phyloP scores from a whole-genome alignment of 2,329 filamentous ascomycete species.

The Trichoderma arundinaceum region DNA sequence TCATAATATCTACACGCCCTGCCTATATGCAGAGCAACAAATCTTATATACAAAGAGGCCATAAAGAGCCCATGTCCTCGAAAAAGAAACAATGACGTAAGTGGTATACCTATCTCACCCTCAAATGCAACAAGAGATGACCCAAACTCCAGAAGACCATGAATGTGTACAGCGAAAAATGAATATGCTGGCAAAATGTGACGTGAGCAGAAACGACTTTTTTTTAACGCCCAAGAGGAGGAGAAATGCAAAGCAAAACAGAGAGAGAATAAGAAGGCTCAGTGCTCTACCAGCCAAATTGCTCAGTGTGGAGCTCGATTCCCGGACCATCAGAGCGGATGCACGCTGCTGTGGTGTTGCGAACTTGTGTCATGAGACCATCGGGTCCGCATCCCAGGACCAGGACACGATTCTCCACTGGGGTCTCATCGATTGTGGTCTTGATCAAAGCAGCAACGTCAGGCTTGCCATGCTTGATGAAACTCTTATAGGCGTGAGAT shows the following conservation, averaged over 20 bases:
- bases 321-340: slow-evolving; percentile 51
- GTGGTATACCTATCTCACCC: background rate
- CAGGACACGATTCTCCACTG: slow-evolving; percentile 44
- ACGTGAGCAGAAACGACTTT: background rate
- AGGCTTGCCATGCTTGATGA: slow-evolving; percentile 46
- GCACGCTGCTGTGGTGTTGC: slow-evolving; percentile 48
- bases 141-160: background rate
- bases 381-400: slow-evolving; percentile 56
- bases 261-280: background rate
- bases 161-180: background rate
- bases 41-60: slow-evolving; percentile 3
- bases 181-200: background rate
- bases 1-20: slow-evolving; percentile 1
- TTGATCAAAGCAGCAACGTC: slow-evolving; percentile 47
- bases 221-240: background rate
- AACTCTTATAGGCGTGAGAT: slow-evolving; percentile 32
- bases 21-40: background rate
- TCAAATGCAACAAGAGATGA: background rate
- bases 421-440: slow-evolving; percentile 39
- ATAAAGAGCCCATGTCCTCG: background rate
- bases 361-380: slow-evolving; percentile 49
- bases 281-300: slow-evolving; percentile 50
- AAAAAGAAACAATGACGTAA: background rate
- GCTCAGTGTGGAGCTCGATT: slow-evolving; percentile 56
- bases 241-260: background rate